Percentiles rank a stretch among this genome's conserved stretches.
Conservation (phyloP, 2,329 filamentous ascomycete species). For the Neopestalotiopsis rosae region DNA sequence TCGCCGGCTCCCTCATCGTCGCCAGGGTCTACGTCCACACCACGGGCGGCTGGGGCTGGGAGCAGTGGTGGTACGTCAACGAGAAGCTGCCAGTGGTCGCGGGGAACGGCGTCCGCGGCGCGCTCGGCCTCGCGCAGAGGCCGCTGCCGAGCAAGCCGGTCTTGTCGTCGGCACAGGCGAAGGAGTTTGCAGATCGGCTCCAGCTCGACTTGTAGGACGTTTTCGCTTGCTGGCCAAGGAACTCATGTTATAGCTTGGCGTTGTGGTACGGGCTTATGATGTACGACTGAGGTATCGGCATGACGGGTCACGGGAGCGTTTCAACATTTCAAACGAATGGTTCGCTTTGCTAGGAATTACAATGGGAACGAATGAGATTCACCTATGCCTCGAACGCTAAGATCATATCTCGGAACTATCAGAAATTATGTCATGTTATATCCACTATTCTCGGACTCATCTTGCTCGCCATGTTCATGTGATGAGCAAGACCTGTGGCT, state of each 20-base stretch:
- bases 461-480: no score
- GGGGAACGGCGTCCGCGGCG: background rate
- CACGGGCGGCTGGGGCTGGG: constrained; percentile 13
- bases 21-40: constrained; percentile 16
- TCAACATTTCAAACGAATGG: no score
- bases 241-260: background rate
- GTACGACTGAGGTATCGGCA: background rate
- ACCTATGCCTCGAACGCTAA: no score
- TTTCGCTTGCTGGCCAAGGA: background rate
- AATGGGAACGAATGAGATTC: no score
- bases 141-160: background rate
- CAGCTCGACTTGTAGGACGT: background rate
- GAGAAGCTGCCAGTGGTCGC: background rate
- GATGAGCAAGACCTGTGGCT: no score
- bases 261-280: background rate
- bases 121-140: background rate
- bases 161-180: background rate
- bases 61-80: constrained; percentile 18
- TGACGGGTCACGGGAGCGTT: background rate
- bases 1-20: constrained; percentile 13
- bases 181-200: background rate
- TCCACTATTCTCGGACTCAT: no score
- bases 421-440: background rate
- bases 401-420: background rate
- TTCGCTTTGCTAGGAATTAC: no score